phyloP scores from a whole-genome alignment of 805 yeast genomes.

The Wickerhamomyces chambardii region DNA sequence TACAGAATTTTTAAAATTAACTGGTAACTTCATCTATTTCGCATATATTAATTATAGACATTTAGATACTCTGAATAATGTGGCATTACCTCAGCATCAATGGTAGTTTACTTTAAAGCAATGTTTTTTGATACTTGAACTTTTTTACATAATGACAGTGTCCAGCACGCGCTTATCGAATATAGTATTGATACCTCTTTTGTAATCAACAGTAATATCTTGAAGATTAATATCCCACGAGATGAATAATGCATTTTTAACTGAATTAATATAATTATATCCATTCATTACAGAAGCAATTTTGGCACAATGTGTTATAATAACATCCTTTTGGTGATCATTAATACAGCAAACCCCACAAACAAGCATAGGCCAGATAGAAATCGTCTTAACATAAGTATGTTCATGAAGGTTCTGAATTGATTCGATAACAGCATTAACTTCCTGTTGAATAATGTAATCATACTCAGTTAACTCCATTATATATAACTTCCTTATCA shows the following conservation, averaged over 20 bases:
- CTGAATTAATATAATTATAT: constrained; percentile 4
- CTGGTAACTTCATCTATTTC: too few relatives aligned
- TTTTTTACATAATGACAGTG: background rate
- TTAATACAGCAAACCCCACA: constrained; percentile 7
- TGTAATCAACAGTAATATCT: background rate
- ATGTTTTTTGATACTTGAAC: too few relatives aligned
- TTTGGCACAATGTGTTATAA: constrained; percentile 5
- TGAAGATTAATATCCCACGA: background rate
- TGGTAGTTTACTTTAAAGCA: too few relatives aligned
- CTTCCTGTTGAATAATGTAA: constrained; percentile 5
- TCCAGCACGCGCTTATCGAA: background rate
- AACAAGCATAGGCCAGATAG: constrained; percentile 10
- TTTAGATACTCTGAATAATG: too few relatives aligned
- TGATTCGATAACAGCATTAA: background rate
- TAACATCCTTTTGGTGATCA: constrained; percentile 4
- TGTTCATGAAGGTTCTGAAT: constrained; percentile 3
- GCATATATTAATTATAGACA: too few relatives aligned
- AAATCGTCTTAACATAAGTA: constrained; percentile 5
- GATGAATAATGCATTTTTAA: constrained; percentile 6
- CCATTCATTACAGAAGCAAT: constrained; percentile 9
- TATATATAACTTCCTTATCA: constrained; percentile 8
- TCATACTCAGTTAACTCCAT: constrained; percentile 2
- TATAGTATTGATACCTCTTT: background rate
- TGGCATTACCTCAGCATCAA: too few relatives aligned
- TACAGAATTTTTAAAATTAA: too few relatives aligned